A percentile compares a stretch with the other conserved stretches of the same genome.
phyloP scores from a whole-genome alignment of 306 rosid species.

The Acacia confusa region DNA sequence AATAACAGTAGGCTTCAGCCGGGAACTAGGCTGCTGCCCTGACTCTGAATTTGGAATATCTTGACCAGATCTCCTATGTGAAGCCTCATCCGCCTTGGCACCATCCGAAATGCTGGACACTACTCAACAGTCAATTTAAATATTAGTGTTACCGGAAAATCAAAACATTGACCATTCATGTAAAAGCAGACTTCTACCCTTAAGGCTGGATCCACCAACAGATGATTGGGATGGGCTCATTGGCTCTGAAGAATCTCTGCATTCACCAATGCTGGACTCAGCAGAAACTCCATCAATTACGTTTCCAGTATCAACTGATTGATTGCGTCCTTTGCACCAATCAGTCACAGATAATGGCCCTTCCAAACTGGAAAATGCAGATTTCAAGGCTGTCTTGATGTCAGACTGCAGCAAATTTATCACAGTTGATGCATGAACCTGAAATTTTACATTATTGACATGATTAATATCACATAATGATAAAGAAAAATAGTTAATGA shows the following conservation, averaged over 20 bases:
- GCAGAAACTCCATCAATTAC: constrained; percentile 77
- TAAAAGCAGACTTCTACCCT: constrained; percentile 51
- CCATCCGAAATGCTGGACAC: constrained; percentile 62
- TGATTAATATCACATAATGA: constrained; percentile 29
- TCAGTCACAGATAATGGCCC: constrained; percentile 89
- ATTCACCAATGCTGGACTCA: constrained; percentile 78
- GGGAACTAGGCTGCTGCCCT: constrained; percentile 61
- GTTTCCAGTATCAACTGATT: constrained; percentile 63
- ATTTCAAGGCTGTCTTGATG: constrained; percentile 86
- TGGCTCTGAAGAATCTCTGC: constrained; percentile 88
- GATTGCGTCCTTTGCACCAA: constrained; percentile 97
- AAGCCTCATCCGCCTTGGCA: constrained; percentile 73
- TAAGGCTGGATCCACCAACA: constrained; percentile 75
- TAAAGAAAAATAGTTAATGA: constrained; percentile 20
- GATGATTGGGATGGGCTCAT: constrained; percentile 89
- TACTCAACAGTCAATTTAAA: constrained; percentile 35
- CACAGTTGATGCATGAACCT: constrained; percentile 86
- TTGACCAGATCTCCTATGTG: constrained; percentile 79
- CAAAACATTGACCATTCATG: constrained; percentile 20
- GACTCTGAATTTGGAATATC: constrained; percentile 73
- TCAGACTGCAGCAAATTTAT: constrained; percentile 92
- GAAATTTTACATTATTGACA: constrained; percentile 36
- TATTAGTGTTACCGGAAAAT: constrained; percentile 26
- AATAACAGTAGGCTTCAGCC: constrained; percentile 76
- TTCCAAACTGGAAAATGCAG: constrained; percentile 83